Conservation (phyloP, 208 protist species). For the Porcisia hertigi region DNA sequence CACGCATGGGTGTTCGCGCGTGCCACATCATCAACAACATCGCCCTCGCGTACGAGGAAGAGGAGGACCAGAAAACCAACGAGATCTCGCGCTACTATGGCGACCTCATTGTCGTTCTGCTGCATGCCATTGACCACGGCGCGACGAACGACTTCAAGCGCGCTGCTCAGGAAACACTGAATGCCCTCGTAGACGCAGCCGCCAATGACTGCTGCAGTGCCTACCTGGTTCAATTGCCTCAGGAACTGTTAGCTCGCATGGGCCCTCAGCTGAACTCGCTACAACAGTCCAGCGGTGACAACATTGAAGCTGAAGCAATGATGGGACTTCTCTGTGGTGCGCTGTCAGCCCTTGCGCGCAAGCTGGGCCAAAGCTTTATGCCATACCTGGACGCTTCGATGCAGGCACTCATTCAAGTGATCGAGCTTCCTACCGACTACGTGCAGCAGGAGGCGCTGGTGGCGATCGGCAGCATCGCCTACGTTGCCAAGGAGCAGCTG, state of each 20-base stretch:
- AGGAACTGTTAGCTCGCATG: slow-evolving; percentile 73
- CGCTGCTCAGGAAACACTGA: slow-evolving; percentile 95
- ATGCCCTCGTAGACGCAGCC: slow-evolving; percentile 87
- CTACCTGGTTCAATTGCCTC: slow-evolving; percentile 69
- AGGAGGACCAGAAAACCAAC: slow-evolving; percentile 70
- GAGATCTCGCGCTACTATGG: slow-evolving; percentile 89
- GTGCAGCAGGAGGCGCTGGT: slow-evolving; percentile 95
- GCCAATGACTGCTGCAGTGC: slow-evolving; percentile 63
- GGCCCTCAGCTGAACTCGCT: slow-evolving; percentile 36
- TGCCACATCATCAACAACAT: slow-evolving; percentile 96
- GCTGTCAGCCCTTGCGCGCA: slow-evolving; percentile 74
- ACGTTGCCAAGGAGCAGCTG: slow-evolving; percentile 78
- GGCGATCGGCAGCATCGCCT: slow-evolving; percentile 91
- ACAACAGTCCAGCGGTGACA: slow-evolving; percentile 22
- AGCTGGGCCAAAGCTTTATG: slow-evolving; percentile 55
- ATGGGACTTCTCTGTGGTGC: slow-evolving; percentile 87
- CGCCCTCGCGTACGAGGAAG: slow-evolving; percentile 84
- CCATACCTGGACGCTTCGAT: slow-evolving; percentile 57
- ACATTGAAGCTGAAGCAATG: slow-evolving; percentile 67
- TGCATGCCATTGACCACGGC: slow-evolving; percentile 76
- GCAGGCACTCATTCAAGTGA: slow-evolving; percentile 54
- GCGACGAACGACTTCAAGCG: slow-evolving; percentile 69
- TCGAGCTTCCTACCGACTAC: slow-evolving; percentile 56
- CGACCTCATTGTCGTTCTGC: slow-evolving; percentile 63
- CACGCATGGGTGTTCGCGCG: slow-evolving; percentile 83